Conservation (phyloP, 83 land plant genomes). For the Picea abies region DNA sequence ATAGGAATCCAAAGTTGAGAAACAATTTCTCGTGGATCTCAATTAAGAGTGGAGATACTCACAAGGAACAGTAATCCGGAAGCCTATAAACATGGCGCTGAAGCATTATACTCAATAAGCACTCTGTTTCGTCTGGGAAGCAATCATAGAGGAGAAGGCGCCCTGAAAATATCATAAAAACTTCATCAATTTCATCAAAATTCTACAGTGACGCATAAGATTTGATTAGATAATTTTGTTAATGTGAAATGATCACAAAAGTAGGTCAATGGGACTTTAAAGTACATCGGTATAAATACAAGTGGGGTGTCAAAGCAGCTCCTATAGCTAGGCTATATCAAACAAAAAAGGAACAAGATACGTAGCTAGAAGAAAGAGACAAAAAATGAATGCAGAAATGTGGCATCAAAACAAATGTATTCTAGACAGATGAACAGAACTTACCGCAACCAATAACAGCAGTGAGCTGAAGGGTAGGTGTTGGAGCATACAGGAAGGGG, state of each 20-base stretch:
- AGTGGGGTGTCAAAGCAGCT: neutral
- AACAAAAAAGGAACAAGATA: too few relatives aligned
- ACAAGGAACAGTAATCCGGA: neutral
- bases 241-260: too few relatives aligned
- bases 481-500: conserved; percentile 27
- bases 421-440: neutral
- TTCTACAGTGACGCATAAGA: neutral
- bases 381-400: too few relatives aligned
- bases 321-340: too few relatives aligned
- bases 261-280: too few relatives aligned
- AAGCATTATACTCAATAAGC: conserved; percentile 24
- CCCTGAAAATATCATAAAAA: conserved; percentile 7
- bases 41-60: neutral
- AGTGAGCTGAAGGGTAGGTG: conserved; percentile 14
- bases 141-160: conserved; percentile 26
- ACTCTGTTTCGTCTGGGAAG: conserved; percentile 26
- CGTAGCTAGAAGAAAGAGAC: too few relatives aligned
- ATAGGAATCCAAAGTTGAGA: neutral
- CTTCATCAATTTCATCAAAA: too few relatives aligned
- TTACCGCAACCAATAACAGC: conserved; percentile 31
- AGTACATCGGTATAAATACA: too few relatives aligned
- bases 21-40: neutral
- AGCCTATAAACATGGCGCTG: conserved; percentile 21
- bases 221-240: neutral
- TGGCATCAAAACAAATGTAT: neutral